phyloP scores from a whole-genome alignment of 139 green algal species.

The Chlamydomonas asymmetrica region DNA sequence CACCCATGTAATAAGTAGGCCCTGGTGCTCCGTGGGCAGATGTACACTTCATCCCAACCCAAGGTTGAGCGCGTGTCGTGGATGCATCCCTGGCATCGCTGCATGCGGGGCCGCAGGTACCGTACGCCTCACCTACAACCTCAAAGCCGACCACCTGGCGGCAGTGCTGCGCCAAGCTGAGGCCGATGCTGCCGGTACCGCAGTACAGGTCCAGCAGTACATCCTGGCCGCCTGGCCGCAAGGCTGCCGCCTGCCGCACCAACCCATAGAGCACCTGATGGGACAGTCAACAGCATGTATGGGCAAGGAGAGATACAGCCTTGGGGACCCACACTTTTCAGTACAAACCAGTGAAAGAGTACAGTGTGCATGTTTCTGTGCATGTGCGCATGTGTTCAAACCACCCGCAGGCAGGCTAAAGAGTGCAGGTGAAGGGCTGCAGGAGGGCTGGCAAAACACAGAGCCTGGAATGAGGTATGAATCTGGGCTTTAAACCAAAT shows the following conservation, averaged over 20 bases:
- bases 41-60: not conserved
- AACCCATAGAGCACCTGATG: conserved; percentile 60
- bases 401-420: too few species aligned
- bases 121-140: conserved; percentile 15
- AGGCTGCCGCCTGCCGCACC: conserved; percentile 49
- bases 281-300: not conserved
- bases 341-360: not conserved
- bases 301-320: not conserved
- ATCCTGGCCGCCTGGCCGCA: conserved; percentile 32
- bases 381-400: not conserved
- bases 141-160: conserved; percentile 54
- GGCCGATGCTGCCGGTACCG: conserved; percentile 77
- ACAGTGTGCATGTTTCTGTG: not conserved
- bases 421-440: too few species aligned
- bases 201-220: conserved; percentile 87
- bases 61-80: too few species aligned
- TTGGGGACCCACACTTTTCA: not conserved
- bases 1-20: too few species aligned
- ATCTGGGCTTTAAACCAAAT: too few species aligned
- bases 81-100: too few species aligned
- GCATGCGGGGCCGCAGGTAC: too few species aligned
- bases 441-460: too few species aligned
- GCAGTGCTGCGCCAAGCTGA: conserved; percentile 64
- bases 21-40: not conserved
- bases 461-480: too few species aligned